These are phyloP conservation scores for Cylindricascospora bacillispora DNA, from an alignment of 1,139 yeast genomes.

Conservation along the genomic window DNA sequence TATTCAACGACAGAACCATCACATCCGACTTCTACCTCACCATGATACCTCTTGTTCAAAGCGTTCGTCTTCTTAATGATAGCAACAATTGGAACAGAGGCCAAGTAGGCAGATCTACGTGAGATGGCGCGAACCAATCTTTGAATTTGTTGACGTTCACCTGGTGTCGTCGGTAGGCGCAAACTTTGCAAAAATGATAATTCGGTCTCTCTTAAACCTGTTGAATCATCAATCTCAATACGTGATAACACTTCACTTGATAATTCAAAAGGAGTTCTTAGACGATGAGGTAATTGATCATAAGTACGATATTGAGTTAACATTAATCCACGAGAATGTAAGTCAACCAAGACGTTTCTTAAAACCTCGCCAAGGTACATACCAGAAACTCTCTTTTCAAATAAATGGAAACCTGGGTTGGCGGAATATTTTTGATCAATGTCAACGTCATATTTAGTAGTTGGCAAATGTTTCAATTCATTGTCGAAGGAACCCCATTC, in stretches of 20 bases:
- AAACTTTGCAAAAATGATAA: conserved; percentile 49
- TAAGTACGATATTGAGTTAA: conserved; percentile 41
- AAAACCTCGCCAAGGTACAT: conserved; percentile 88
- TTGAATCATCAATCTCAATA: conserved; percentile 70
- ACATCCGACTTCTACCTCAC: conserved; percentile 79
- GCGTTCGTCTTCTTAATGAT: conserved; percentile 47
- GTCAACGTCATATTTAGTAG: conserved; percentile 56
- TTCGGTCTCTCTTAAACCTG: conserved; percentile 55
- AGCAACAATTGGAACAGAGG: conserved; percentile 85
- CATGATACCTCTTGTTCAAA: conserved; percentile 40
- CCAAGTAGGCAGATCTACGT: conserved; percentile 69
- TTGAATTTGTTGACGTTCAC: conserved; percentile 64
- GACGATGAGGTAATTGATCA: conserved; percentile 50
- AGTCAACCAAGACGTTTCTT: conserved; percentile 57
- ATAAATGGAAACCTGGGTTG: conserved; percentile 77
- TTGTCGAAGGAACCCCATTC: conserved; percentile 99
- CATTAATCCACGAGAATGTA: conserved; percentile 45
- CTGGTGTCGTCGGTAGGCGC: conserved; percentile 52
- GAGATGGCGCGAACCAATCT: conserved; percentile 66
- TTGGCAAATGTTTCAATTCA: conserved; percentile 56
- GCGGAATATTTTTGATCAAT: conserved; percentile 61
- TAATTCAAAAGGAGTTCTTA: conserved; percentile 62
- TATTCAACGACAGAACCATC: conserved; percentile 92
- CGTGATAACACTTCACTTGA: conserved; percentile 72
- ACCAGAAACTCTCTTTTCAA: conserved; percentile 89